Percentiles rank a stretch among this genome's conserved stretches.
phyloP scores from a whole-genome alignment of 208 protist genomes.

The Phytomonas francai region DNA sequence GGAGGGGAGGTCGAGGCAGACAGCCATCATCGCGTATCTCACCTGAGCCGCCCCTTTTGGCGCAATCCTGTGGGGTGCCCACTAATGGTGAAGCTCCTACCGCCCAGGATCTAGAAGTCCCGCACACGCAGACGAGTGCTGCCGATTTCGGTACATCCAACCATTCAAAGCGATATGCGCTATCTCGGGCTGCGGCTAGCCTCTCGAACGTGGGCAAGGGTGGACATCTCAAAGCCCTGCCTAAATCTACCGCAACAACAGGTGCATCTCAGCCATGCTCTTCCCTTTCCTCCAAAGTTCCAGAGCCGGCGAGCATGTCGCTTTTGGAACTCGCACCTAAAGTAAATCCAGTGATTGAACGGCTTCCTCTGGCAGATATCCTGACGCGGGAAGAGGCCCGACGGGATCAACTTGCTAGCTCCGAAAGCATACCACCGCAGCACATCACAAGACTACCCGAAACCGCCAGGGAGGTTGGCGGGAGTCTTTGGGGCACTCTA shows the following conservation, averaged over 20 bases:
- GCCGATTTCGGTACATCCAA: neutral
- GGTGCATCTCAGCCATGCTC: neutral
- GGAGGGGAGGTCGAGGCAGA: neutral
- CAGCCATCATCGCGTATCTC: neutral
- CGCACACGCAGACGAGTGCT: neutral
- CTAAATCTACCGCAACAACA: neutral
- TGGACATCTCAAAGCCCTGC: neutral
- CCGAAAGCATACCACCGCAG: neutral
- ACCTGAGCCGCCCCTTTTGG: neutral
- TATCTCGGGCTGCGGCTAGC: neutral
- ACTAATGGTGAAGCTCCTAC: neutral
- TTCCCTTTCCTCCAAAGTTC: neutral
- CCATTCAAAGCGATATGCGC: neutral
- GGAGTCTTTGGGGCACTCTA: neutral
- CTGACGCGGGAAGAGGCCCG: neutral
- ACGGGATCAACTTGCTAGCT: neutral
- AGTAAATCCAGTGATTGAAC: neutral
- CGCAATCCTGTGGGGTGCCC: neutral
- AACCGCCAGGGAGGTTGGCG: neutral
- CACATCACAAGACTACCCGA: neutral
- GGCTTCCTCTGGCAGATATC: neutral
- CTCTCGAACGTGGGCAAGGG: neutral
- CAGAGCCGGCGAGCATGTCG: neutral
- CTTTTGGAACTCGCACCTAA: neutral
- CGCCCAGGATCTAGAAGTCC: neutral